These are phyloP conservation scores for Grammothele lineata DNA, from an alignment of 768 basidiomycete genomes.

Conservation along the genomic window DNA sequence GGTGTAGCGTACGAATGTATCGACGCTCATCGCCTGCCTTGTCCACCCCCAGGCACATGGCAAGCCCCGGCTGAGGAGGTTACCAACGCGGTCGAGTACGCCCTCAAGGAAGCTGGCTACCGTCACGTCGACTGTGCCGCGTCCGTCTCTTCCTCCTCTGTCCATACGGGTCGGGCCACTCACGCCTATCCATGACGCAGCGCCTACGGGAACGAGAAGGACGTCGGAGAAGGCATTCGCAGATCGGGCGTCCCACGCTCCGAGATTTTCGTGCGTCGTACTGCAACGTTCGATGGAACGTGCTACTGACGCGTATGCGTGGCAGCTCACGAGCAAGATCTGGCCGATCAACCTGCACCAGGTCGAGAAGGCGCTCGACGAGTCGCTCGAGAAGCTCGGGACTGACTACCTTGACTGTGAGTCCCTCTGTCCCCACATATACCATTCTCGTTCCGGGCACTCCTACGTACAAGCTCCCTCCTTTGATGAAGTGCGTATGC, in stretches of 20 bases:
- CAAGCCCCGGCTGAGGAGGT: slow-evolving; percentile 74
- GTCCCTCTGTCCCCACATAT: slow-evolving; percentile 19
- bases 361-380: slow-evolving; percentile 71
- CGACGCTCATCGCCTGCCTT: not conserved
- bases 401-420: slow-evolving; percentile 79
- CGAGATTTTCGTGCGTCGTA: slow-evolving; percentile 62
- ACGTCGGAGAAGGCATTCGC: slow-evolving; percentile 78
- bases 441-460: no score
- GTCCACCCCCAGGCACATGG: slow-evolving; percentile 69
- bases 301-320: not conserved
- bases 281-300: no score
- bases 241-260: slow-evolving; percentile 72
- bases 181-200: slow-evolving; percentile 25
- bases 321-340: slow-evolving; percentile 66
- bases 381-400: slow-evolving; percentile 75
- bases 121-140: slow-evolving; percentile 72
- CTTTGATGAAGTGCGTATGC: no score
- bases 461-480: no score
- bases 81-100: slow-evolving; percentile 62
- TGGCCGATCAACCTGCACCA: slow-evolving; percentile 66
- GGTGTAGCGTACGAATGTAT: no score
- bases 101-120: slow-evolving; percentile 72
- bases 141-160: slow-evolving; percentile 29
- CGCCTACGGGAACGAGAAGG: slow-evolving; percentile 75
- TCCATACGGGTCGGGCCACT: not conserved